A percentile compares a stretch with the other conserved stretches of the same genome.
Conservation (phyloP, 2,329 filamentous ascomycete genomes). For the Fusarium sp. region DNA sequence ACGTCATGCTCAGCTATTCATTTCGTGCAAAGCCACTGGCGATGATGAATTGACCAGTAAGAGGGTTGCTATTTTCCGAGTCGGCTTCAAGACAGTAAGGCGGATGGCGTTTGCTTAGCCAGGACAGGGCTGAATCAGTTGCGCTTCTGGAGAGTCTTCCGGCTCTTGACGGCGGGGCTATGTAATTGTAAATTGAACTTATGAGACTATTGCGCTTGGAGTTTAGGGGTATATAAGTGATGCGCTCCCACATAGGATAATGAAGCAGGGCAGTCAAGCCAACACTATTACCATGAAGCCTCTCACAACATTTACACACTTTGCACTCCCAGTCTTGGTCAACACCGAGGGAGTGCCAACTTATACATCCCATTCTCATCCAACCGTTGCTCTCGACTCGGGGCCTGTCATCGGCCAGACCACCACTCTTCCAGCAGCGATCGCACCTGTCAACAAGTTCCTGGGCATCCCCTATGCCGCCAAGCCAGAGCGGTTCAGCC, state of each 20-base stretch:
- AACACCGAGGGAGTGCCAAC: background rate
- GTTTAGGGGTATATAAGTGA: slow-evolving; percentile 2
- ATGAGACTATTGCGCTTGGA: background rate
- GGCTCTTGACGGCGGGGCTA: background rate
- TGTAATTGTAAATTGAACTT: background rate
- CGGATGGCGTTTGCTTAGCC: background rate
- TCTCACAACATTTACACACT: background rate
- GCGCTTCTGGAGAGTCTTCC: background rate
- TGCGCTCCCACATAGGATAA: no score
- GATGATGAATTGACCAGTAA: background rate
- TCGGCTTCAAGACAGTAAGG: background rate
- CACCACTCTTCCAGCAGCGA: slow-evolving; percentile 28
- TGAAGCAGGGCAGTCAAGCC: background rate
- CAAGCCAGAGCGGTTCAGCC: slow-evolving; percentile 31
- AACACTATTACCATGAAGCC: slow-evolving; percentile 20
- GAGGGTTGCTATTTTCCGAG: background rate
- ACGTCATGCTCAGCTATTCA: background rate
- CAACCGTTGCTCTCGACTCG: slow-evolving; percentile 30
- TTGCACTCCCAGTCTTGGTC: slow-evolving; percentile 9
- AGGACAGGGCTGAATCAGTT: background rate
- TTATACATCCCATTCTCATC: background rate
- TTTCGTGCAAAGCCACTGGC: background rate
- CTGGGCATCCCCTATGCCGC: slow-evolving; percentile 40
- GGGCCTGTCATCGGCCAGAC: slow-evolving; percentile 30
- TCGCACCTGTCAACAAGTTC: slow-evolving; percentile 35